A percentile compares a stretch with the other conserved stretches of the same genome.
Evolutionary conservation across 1,139 yeast species (phyloP).

Genomic region (Lodderomyces theae): DNA sequence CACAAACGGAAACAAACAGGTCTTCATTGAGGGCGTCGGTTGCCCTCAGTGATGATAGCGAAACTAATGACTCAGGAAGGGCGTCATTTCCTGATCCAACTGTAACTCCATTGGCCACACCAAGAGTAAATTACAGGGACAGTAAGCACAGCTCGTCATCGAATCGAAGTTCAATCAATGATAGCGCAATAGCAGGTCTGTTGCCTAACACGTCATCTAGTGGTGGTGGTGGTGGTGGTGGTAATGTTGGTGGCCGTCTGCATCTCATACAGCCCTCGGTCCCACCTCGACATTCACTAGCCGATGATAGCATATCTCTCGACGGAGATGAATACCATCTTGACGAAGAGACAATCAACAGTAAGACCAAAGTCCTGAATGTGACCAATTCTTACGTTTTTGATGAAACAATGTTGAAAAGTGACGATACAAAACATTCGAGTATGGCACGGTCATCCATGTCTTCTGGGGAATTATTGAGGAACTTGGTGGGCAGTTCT

Average conservation of each 20-base stretch:
- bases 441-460: slow-evolving; percentile 23
- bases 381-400: slow-evolving; percentile 6
- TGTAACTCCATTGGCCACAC: slow-evolving; percentile 13
- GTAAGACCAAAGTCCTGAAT: slow-evolving; percentile 1
- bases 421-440: slow-evolving; percentile 8
- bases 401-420: slow-evolving; percentile 13
- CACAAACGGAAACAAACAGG: slow-evolving; percentile 9
- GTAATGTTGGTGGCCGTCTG: neutral
- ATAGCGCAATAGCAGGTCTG: slow-evolving; percentile 12
- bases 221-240: slow-evolving; percentile 1
- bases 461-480: slow-evolving; percentile 39
- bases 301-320: neutral
- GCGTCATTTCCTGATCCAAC: slow-evolving; percentile 15
- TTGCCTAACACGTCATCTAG: slow-evolving; percentile 8
- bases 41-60: slow-evolving; percentile 17
- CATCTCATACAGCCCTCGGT: slow-evolving; percentile 4
- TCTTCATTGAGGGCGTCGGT: slow-evolving; percentile 10
- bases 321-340: slow-evolving; percentile 2
- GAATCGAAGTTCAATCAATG: slow-evolving; percentile 4
- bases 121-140: slow-evolving; percentile 3
- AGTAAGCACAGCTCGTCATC: slow-evolving; percentile 6
- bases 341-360: slow-evolving; percentile 5
- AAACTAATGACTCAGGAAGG: slow-evolving; percentile 12
- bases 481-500: slow-evolving; percentile 23
- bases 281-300: neutral